Evolutionary conservation across 352 stramenopile genomes (phyloP), one percentile per base, ranked within the genome.

Genomic region (Phytophthora niederhauseri): DNA sequence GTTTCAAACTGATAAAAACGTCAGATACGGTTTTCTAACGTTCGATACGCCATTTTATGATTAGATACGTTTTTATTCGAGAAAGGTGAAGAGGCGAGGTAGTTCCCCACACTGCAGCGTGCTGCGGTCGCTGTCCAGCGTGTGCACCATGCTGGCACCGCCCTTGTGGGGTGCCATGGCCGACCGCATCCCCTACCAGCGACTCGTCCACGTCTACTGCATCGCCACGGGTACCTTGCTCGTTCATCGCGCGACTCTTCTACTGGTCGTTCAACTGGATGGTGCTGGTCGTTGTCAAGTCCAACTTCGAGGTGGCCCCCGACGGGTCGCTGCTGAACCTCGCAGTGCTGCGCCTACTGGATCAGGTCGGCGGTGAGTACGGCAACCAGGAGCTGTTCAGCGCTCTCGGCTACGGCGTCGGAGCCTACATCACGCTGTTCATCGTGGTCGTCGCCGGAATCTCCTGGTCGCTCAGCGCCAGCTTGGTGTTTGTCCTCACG

Each of bases 301-400:
- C 72, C 46, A 91, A 92, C 66, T 93, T 93, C 60, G 77, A 90
- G 31, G 72, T 76, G 61, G 68, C 75, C n/a, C 84, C 87, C 2
- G 71, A 77, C 0, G 78, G 79, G 17, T 90, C 87, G 30, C 62
- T 95, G 49, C 62, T 93, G 28, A 85, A 95, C 68, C 84, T 91
- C 69, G 82, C 85, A 6, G 72, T 93, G 30, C 67, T 95, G 8
- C 77, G 84, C 36, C 72, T 95, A 38, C 72, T 93, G 48, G 73
- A 83, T 34, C 82, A 83, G 28, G 74, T 89, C 52, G 85, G 85
- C 43, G 85, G 85, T 14, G 87, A 95, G 67, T 95, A 93, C 66
- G 87, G 87, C 71, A 93, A 93, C 66, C 87, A 95, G 69, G 84
- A 85, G 0, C 74, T 95, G 58, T 93, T 92, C 56, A 85, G 85